These are phyloP conservation scores for Knoxia roxburghii DNA, from an alignment of 257 asterid species.

Conservation along the genomic window DNA sequence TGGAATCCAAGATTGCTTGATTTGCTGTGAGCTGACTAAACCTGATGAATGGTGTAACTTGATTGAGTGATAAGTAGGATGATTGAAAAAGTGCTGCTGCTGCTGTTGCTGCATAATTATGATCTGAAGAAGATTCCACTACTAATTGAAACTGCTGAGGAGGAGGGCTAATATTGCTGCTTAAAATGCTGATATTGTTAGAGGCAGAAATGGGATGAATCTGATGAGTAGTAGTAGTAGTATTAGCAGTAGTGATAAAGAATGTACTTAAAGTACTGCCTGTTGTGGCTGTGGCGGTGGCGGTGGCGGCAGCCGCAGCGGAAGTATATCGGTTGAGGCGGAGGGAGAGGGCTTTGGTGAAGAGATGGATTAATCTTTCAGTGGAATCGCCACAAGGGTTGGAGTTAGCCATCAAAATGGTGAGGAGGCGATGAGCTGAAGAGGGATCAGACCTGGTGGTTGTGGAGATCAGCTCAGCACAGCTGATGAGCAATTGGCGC, in stretches of 20 bases:
- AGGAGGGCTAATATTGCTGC: neutral
- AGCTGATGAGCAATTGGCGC: slow-evolving; percentile 79
- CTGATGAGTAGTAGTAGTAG: neutral
- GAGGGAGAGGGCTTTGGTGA: slow-evolving; percentile 65
- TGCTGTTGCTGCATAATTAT: slow-evolving; percentile 12
- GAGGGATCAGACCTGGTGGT: slow-evolving; percentile 49
- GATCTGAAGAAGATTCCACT: slow-evolving; percentile 18
- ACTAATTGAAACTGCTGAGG: neutral
- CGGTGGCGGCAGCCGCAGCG: slow-evolving; percentile 15
- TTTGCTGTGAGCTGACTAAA: slow-evolving; percentile 87
- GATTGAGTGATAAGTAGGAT: slow-evolving; percentile 70
- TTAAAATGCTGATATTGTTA: neutral
- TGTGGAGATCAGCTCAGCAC: slow-evolving; percentile 72
- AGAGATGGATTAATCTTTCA: slow-evolving; percentile 77
- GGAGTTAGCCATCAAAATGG: slow-evolving; percentile 49
- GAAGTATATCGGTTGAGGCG: slow-evolving; percentile 42
- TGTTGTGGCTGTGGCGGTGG: neutral
- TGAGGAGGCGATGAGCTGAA: slow-evolving; percentile 67
- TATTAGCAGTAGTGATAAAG: neutral
- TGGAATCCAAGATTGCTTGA: slow-evolving; percentile 82
- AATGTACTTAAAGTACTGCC: neutral
- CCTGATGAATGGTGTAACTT: slow-evolving; percentile 74
- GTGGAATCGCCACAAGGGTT: slow-evolving; percentile 86
- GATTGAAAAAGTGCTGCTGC: slow-evolving; percentile 47
- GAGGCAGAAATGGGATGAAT: neutral